Evolutionary conservation across 2,329 filamentous ascomycete species (phyloP).

Genomic region (Celoporthe dispersa): DNA sequence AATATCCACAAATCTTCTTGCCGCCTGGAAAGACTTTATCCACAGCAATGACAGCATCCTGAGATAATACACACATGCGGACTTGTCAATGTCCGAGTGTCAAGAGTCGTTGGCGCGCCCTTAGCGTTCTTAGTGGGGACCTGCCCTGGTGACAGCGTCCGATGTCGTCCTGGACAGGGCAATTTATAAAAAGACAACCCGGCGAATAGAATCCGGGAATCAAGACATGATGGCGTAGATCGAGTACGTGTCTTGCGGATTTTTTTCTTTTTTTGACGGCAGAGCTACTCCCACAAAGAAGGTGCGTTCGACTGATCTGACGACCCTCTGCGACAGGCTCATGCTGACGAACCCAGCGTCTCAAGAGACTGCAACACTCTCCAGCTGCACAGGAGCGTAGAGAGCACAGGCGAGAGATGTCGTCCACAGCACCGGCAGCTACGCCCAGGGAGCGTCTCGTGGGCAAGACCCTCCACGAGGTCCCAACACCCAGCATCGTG

Average conservation of each 20-base stretch:
- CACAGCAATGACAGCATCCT: too few species aligned
- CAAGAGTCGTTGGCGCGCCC: conserved; percentile 4
- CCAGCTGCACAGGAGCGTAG: too few species aligned
- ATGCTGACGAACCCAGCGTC: neutral
- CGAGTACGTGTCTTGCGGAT: too few species aligned
- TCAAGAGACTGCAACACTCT: too few species aligned
- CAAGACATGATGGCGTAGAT: neutral
- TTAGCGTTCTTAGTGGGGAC: conserved; percentile 19
- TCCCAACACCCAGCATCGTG: conserved; percentile 70
- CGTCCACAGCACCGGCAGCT: conserved; percentile 38
- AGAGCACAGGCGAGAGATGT: neutral
- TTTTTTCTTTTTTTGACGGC: too few species aligned
- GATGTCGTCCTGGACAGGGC: conserved; percentile 31
- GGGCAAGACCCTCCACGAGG: conserved; percentile 61
- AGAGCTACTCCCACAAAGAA: neutral
- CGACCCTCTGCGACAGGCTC: neutral
- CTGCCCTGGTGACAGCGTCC: conserved; percentile 15
- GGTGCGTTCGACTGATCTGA: neutral
- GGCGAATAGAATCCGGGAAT: neutral
- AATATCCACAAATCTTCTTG: too few species aligned
- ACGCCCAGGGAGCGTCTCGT: conserved; percentile 52
- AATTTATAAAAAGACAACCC: neutral
- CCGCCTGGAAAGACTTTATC: too few species aligned
- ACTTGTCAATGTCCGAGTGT: conserved; percentile 25
- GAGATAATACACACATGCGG: conserved; percentile 8